phyloP scores from a whole-genome alignment of 2,329 filamentous ascomycete species.

The Penicillium sp. region DNA sequence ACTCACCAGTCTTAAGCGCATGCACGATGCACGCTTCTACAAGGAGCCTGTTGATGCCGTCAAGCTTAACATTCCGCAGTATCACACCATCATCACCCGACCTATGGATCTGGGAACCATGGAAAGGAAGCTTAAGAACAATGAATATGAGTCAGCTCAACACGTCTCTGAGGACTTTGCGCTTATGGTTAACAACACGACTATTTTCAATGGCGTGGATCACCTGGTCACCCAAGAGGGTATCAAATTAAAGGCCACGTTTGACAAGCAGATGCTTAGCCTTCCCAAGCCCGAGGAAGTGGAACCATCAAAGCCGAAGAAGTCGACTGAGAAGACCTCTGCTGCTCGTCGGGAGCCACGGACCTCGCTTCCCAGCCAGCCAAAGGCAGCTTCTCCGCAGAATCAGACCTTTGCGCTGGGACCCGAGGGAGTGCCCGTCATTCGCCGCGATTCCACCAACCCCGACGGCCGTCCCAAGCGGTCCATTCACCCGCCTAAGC shows the following conservation, averaged over 20 bases:
- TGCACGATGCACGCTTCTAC: slow-evolving; percentile 76
- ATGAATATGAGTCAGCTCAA: slow-evolving; percentile 69
- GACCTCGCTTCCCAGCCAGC: slow-evolving; percentile 43
- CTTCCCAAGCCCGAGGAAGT: slow-evolving; percentile 59
- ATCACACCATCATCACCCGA: slow-evolving; percentile 70
- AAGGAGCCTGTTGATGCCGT: slow-evolving; percentile 74
- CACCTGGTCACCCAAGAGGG: slow-evolving; percentile 74
- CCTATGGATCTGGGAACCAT: slow-evolving; percentile 86
- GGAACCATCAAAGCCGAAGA: slow-evolving; percentile 64
- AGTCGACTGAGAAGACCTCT: slow-evolving; percentile 44
- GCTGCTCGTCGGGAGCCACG: slow-evolving; percentile 53
- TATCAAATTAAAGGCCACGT: slow-evolving; percentile 61
- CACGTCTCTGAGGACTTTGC: slow-evolving; percentile 74
- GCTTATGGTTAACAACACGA: slow-evolving; percentile 76
- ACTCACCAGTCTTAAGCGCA: slow-evolving; percentile 70
- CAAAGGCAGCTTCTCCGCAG: slow-evolving; percentile 37
- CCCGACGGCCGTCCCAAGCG: slow-evolving; percentile 84
- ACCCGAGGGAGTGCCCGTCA: slow-evolving; percentile 75
- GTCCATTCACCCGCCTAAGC: slow-evolving; percentile 89
- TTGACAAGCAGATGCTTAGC: slow-evolving; percentile 62
- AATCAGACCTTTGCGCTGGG: slow-evolving; percentile 72
- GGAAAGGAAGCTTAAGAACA: slow-evolving; percentile 74
- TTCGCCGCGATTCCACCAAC: slow-evolving; percentile 80
- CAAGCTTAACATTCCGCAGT: slow-evolving; percentile 73
- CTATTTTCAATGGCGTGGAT: slow-evolving; percentile 77